phyloP scores from a whole-genome alignment of 352 stramenopile genomes.

The Phytophthora tentaculata region DNA sequence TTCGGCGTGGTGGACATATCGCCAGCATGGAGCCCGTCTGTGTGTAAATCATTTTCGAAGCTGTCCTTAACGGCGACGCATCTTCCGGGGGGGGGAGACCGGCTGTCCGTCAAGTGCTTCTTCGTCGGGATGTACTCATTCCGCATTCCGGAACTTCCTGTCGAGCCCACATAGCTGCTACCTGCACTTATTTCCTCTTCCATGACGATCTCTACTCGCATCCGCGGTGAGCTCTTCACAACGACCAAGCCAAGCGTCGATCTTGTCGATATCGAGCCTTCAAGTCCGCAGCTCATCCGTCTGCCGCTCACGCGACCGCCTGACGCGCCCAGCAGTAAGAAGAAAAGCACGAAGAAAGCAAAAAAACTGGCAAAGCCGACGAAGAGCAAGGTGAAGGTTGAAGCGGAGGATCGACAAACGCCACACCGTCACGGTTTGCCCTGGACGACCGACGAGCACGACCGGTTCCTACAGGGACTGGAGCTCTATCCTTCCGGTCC shows the following conservation, averaged over 20 bases:
- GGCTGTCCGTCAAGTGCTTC: slow-evolving; percentile 1
- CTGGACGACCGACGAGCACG: slow-evolving; percentile 54
- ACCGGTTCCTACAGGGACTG: slow-evolving; percentile 56
- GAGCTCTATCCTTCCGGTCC: slow-evolving; percentile 55
- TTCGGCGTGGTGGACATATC: slow-evolving; percentile 23
- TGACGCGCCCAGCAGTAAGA: slow-evolving; percentile 14
- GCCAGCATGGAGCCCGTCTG: slow-evolving; percentile 14
- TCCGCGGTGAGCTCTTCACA: slow-evolving; percentile 35
- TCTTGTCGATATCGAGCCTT: background rate
- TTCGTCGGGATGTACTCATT: background rate
- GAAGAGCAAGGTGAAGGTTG: slow-evolving; percentile 7
- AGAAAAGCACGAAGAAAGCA: slow-evolving; percentile 24
- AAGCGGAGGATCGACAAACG: background rate
- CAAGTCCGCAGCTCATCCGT: slow-evolving; percentile 32
- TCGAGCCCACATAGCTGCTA: slow-evolving; percentile 18
- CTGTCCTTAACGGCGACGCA: slow-evolving; percentile 2
- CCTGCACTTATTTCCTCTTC: background rate
- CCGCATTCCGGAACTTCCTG: slow-evolving; percentile 29
- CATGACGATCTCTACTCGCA: slow-evolving; percentile 40
- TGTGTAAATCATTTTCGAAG: slow-evolving; percentile 23
- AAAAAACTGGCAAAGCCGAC: background rate
- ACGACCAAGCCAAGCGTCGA: slow-evolving; percentile 1
- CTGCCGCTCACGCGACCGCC: slow-evolving; percentile 36
- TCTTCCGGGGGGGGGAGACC: slow-evolving; percentile 10
- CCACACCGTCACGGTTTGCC: slow-evolving; percentile 33